Conservation (phyloP, 2,329 filamentous ascomycete genomes). For the Ploettnerulaceae sp. region DNA sequence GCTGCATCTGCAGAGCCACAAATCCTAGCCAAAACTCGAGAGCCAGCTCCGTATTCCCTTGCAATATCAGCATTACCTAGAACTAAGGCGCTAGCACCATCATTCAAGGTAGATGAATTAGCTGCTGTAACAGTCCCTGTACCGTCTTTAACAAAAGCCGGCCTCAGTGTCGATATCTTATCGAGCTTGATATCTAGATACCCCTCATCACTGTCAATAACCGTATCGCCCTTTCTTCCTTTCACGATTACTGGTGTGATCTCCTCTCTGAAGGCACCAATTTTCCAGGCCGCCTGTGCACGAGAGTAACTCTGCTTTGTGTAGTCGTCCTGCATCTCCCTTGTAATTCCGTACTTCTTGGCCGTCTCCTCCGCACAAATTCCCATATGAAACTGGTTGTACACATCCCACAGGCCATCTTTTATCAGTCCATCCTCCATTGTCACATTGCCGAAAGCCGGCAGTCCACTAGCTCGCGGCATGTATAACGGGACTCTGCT, state of each 20-base stretch:
- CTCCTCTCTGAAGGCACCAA: conserved; percentile 79
- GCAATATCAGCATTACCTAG: conserved; percentile 77
- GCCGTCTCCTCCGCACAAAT: conserved; percentile 93
- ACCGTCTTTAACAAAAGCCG: conserved; percentile 82
- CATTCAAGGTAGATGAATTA: conserved; percentile 90
- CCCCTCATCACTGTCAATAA: conserved; percentile 82
- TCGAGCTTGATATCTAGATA: conserved; percentile 83
- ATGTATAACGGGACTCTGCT: conserved; percentile 88
- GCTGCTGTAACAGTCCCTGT: conserved; percentile 90
- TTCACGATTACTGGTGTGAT: conserved; percentile 84
- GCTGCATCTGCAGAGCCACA: conserved; percentile 85
- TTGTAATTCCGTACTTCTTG: conserved; percentile 74
- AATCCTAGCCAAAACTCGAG: conserved; percentile 81
- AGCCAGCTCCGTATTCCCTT: conserved; percentile 70
- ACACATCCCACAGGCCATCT: conserved; percentile 93
- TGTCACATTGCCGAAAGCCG: conserved; percentile 81
- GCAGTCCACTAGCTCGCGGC: conserved; percentile 72
- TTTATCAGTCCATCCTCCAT: conserved; percentile 90
- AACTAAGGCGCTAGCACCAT: conserved; percentile 87
- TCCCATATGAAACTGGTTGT: conserved; percentile 96
- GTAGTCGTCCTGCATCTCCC: conserved; percentile 87
- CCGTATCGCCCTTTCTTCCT: conserved; percentile 73
- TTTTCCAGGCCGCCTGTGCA: conserved; percentile 84
- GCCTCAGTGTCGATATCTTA: conserved; percentile 81
- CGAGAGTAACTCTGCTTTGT: conserved; percentile 85